phyloP scores from a whole-genome alignment of 371 early-diverging fungal species.

The Haplosporangium sp. region DNA sequence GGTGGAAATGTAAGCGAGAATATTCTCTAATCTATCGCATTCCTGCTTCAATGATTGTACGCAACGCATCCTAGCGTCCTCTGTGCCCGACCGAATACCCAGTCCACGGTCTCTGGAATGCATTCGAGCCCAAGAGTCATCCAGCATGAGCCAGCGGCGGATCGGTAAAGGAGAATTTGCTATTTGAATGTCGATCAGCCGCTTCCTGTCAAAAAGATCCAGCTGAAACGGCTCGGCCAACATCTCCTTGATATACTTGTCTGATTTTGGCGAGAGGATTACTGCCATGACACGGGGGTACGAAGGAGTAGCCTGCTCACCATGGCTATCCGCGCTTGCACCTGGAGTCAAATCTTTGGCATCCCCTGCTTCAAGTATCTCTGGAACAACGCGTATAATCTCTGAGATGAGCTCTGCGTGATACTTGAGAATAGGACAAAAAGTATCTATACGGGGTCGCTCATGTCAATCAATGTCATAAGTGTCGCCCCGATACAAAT shows the following conservation, averaged over 20 bases:
- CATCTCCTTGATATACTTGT: constrained; percentile 7
- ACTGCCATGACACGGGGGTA: constrained; percentile 12
- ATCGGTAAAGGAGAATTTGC: constrained; percentile 2
- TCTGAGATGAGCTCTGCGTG: constrained; percentile 42
- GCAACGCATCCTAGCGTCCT: constrained; percentile 5
- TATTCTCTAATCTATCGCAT: constrained; percentile 12
- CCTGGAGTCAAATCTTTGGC: background rate
- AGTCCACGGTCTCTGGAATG: background rate
- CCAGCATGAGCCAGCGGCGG: constrained; percentile 11
- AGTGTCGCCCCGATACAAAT: too few species aligned
- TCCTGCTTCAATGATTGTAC: constrained; percentile 13
- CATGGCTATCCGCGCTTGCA: background rate
- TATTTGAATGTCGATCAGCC: constrained; percentile 24
- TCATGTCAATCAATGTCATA: too few species aligned
- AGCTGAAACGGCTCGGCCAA: constrained; percentile 35
- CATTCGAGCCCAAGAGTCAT: constrained; percentile 33
- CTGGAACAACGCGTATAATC: constrained; percentile 28
- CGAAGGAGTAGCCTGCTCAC: too few species aligned
- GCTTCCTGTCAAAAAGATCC: constrained; percentile 31
- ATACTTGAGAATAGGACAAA: constrained; percentile 41
- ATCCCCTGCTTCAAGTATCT: background rate
- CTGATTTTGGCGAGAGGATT: constrained; percentile 29
- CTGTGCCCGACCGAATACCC: constrained; percentile 2
- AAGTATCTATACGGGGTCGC: constrained; percentile 11
- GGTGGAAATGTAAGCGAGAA: constrained; percentile 6